Percentiles rank a stretch among this genome's conserved stretches.
phyloP scores from a whole-genome alignment of 2,329 filamentous ascomycete genomes.

The Ustulina deusta region DNA sequence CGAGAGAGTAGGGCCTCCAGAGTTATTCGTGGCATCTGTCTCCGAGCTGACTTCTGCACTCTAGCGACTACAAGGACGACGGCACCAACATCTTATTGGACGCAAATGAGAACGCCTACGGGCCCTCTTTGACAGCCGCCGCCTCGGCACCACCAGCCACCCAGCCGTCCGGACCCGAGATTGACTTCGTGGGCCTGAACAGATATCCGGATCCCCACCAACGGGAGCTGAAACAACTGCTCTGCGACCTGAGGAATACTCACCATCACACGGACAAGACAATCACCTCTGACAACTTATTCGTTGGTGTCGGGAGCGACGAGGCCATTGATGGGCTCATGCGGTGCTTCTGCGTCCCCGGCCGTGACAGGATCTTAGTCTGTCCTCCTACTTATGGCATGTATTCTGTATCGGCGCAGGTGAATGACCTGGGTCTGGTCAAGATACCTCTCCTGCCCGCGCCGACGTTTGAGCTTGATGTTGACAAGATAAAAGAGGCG shows the following conservation, averaged over 20 bases:
- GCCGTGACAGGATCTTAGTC: slow-evolving; percentile 88
- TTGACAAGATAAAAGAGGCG: slow-evolving; percentile 73
- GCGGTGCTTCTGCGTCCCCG: slow-evolving; percentile 91
- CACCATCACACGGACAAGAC: slow-evolving; percentile 80
- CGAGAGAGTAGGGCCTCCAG: slow-evolving; percentile 74
- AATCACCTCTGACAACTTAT: slow-evolving; percentile 84
- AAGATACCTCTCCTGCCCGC: slow-evolving; percentile 83
- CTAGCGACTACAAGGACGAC: slow-evolving; percentile 97
- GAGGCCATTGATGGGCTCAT: slow-evolving; percentile 96
- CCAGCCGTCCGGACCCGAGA: slow-evolving; percentile 58
- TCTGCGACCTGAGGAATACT: slow-evolving; percentile 89
- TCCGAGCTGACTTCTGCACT: slow-evolving; percentile 49
- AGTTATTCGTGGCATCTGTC: slow-evolving; percentile 21
- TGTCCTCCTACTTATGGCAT: slow-evolving; percentile 99
- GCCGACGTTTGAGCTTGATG: slow-evolving; percentile 79
- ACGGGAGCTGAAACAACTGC: slow-evolving; percentile 81
- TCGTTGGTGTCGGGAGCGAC: slow-evolving; percentile 95
- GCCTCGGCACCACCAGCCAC: slow-evolving; percentile 58
- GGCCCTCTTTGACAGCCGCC: slow-evolving; percentile 76
- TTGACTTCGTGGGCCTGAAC: slow-evolving; percentile 86
- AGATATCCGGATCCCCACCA: slow-evolving; percentile 98
- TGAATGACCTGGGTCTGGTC: slow-evolving; percentile 90
- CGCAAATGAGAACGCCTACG: slow-evolving; percentile 97
- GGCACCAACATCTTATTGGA: slow-evolving; percentile 96
- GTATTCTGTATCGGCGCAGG: slow-evolving; percentile 93